Base-by-base conservation (phyloP, 139 green algal species). In the Monoraphidium neglectum region DNA sequence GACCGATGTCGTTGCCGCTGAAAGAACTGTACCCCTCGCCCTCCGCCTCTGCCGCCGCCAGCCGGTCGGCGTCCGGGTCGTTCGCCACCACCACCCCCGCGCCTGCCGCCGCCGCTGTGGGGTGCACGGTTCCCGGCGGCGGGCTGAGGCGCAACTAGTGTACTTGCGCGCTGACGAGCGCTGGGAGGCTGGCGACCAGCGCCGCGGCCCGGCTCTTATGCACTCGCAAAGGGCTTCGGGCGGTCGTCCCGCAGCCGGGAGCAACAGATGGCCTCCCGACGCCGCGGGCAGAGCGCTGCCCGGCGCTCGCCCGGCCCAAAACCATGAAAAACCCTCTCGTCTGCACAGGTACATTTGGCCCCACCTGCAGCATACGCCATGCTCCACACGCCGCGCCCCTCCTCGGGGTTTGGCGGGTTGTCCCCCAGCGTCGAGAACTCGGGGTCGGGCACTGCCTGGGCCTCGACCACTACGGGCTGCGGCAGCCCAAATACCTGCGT, bases 361-460 rank as follows among this genome's bases (percentile, higher is more conserved):
- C n/a, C 64, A 80, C 83, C 82, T 47, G 80, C 77, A 24, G 86
- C 51, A 66, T 90, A 93, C 2, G 87, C 81, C 54, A 91, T 47
- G 18, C 40, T 62, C 90, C 88, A 94, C 0, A 87, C 88, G 37
- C 89, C 91, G 30, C 82, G 74, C 8, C 91, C 91, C 67, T 96
- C 91, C 69, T 96, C 91, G 3, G 91, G 91, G 74, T 96, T 96
- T 51, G 91, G 91, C 61, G 94, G 94, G 28, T 67, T 66, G 43
- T 8, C 8, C 3, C 43, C 54, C 6, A 90, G 75, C 1, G 91
- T 95, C 43, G 87, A 86, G 65, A 96, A 96, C 16, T 93, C 90
- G 0, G 91, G 86, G 79, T 95, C 86, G 10, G 91, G 89, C 12
- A 84, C 15, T 30, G 80, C 83, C 84, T 96, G 91, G 51, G 64